Percentiles rank a stretch among this genome's conserved stretches.
Conservation (phyloP, 2,329 filamentous ascomycete genomes). For the Pseudocercospora macadamiae region DNA sequence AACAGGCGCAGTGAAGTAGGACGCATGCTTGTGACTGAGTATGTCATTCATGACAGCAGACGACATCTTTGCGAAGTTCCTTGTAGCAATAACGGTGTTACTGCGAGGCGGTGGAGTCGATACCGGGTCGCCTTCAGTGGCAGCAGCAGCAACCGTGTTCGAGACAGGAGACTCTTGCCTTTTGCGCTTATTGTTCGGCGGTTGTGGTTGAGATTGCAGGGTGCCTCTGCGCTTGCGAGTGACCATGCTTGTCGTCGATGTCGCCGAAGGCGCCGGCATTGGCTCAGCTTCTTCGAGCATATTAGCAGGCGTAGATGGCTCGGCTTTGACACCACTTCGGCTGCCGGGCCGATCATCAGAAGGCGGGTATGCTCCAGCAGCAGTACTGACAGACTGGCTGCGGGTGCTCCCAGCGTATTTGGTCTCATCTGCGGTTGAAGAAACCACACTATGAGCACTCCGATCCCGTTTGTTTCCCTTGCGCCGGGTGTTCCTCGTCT, state of each 20-base stretch:
- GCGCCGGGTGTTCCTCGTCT: conserved; percentile 19
- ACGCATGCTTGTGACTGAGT: conserved; percentile 54
- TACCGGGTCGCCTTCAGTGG: conserved; percentile 22
- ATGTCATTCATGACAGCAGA: conserved; percentile 56
- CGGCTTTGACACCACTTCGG: conserved; percentile 49
- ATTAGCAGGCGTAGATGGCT: conserved; percentile 51
- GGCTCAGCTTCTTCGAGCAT: conserved; percentile 43
- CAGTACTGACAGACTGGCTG: conserved; percentile 53
- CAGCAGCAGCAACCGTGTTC: conserved; percentile 11
- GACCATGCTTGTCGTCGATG: conserved; percentile 29
- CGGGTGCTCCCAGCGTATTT: conserved; percentile 47
- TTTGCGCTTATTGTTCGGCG: conserved; percentile 46
- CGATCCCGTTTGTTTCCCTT: conserved; percentile 23
- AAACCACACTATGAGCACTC: conserved; percentile 46
- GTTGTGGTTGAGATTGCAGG: conserved; percentile 32
- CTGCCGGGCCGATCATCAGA: conserved; percentile 44
- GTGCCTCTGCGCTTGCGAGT: conserved; percentile 41
- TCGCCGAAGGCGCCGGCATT: conserved; percentile 29
- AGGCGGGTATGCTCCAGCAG: conserved; percentile 45
- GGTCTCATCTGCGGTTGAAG: conserved; percentile 51
- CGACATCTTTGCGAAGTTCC: conserved; percentile 54
- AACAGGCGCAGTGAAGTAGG: conserved; percentile 54
- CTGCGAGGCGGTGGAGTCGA: conserved; percentile 31
- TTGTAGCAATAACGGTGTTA: conserved; percentile 47
- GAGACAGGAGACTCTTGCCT: conserved; percentile 36